Percentiles rank a stretch among this genome's conserved stretches.
Conservation (phyloP, 208 protist genomes). For the Acanthamoeba divionensis region DNA sequence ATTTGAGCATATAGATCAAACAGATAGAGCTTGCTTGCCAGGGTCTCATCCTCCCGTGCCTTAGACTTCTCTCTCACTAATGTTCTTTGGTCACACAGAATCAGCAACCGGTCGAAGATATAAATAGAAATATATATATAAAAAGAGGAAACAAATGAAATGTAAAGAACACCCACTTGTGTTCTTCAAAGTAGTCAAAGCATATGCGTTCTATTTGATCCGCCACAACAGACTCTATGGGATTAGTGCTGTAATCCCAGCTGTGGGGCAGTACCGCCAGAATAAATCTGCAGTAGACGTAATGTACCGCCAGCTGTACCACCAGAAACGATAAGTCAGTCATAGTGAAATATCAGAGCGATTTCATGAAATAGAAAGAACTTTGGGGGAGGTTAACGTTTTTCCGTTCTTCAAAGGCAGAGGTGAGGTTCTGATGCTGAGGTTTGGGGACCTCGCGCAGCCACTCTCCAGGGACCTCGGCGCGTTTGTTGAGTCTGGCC, state of each 20-base stretch:
- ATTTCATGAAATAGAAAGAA: background rate
- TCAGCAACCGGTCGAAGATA: background rate
- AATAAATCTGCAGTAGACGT: background rate
- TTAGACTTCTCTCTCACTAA: conserved; percentile 21
- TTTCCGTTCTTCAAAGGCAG: conserved; percentile 24
- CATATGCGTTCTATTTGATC: conserved; percentile 35
- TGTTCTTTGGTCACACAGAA: background rate
- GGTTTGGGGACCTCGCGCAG: conserved; percentile 26
- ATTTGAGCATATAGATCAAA: conserved; percentile 44
- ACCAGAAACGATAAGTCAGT: background rate
- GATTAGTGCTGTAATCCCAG: background rate
- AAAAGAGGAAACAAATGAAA: background rate
- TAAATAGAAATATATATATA: no score
- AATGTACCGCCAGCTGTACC: background rate
- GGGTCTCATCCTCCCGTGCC: background rate
- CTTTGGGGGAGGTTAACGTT: background rate
- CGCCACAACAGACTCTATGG: background rate
- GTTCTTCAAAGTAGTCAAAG: conserved; percentile 46
- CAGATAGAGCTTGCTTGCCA: conserved; percentile 1
- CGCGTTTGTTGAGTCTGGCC: conserved; percentile 15
- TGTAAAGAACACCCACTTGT: background rate
- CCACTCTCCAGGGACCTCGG: conserved; percentile 21
- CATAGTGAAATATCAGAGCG: background rate
- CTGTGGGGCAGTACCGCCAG: background rate
- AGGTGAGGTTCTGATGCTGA: background rate